Evolutionary conservation across 805 yeast genomes (phyloP).

Genomic region (Tetrapisispora arboricola): DNA sequence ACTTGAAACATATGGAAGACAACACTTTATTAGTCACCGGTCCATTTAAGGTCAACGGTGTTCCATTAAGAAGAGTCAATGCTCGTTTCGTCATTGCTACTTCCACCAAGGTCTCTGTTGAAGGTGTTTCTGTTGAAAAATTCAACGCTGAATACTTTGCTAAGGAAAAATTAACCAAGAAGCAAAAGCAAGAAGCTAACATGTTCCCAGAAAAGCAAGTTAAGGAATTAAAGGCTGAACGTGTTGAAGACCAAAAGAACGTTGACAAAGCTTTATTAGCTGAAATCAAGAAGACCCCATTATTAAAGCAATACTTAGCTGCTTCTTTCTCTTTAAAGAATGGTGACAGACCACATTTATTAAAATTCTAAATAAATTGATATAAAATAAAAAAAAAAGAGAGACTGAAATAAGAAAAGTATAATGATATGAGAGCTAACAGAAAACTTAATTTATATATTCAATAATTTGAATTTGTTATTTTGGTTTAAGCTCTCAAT

Average conservation of each 20-base stretch:
- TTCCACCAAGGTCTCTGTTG: conserved; percentile 79
- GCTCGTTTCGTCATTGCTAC: conserved; percentile 98
- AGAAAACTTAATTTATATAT: too few relatives aligned
- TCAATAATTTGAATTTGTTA: too few relatives aligned
- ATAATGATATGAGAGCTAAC: too few relatives aligned
- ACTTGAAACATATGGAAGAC: conserved; percentile 94
- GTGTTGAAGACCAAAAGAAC: conserved; percentile 92
- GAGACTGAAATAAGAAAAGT: too few relatives aligned
- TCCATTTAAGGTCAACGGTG: conserved; percentile 99
- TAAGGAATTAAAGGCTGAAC: conserved; percentile 85
- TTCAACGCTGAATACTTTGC: conserved; percentile 93
- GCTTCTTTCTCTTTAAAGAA: conserved; percentile 91
- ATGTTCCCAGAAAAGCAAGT: conserved; percentile 74
- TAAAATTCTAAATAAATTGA: conserved; percentile 61
- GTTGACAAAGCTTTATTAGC: conserved; percentile 88
- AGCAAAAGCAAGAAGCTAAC: conserved; percentile 82
- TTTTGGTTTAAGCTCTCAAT: too few relatives aligned
- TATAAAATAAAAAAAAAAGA: background rate
- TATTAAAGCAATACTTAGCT: conserved; percentile 92
- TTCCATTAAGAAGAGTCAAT: conserved; percentile 98
- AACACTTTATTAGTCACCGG: conserved; percentile 95
- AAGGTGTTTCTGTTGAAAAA: conserved; percentile 76
- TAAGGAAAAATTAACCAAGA: conserved; percentile 79
- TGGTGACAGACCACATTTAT: conserved; percentile 97
- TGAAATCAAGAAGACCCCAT: conserved; percentile 94